Base-by-base conservation (phyloP, 2,329 filamentous ascomycete species). In the Pseudogymnoascus sp. region DNA sequence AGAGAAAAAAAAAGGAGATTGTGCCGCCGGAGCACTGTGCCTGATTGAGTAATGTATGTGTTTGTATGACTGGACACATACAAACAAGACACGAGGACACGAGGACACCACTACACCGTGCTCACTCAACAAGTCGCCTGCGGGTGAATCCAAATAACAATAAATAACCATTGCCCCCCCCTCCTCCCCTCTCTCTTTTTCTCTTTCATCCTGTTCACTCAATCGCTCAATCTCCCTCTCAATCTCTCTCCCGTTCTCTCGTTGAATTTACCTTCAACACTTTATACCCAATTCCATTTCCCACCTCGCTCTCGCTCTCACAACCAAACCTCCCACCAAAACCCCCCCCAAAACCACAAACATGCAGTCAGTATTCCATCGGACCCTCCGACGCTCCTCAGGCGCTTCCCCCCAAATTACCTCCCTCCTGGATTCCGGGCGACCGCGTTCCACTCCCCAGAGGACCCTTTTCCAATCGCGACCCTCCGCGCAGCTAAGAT, bases 21-120 rank as follows among this genome's bases (percentile, higher is more conserved):
- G 22, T 47, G 25, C 41, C 18, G 6, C 41, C 41, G 41, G 41
- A 47, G 41, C 28, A 47, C 41, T 47, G 20, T 47, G 14, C 41
- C 41, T 47, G 41, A 47, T 47, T 47, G 41, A 47, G 41, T 47
- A 47, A 47, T 47, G 41, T 28, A 47, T 47, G 41, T 47, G 41
- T 25, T 25, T 43, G 39, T 43, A 43, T 43, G 41, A 47, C 41
- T 47, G 41, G 41, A 28, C 41, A 28, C 41, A 25, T 4, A 20
- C 41, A 47, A n/a, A 47, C 41, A 47, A 28, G 41, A 47, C 41
- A 47, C 20, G 41, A 39, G 15, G 37, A 39, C 39, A 43, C 38
- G 37, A 38, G 37, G 37, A 38, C 39, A 43, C 41, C 33, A 47
- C 41, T 12, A 35, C 33, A 43, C 39, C 18, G 41, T 47, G 22